A percentile compares a stretch with the other conserved stretches of the same genome.
Evolutionary conservation across 2,329 filamentous ascomycete genomes (phyloP).

Genomic region (Ophiosphaerella narmari): DNA sequence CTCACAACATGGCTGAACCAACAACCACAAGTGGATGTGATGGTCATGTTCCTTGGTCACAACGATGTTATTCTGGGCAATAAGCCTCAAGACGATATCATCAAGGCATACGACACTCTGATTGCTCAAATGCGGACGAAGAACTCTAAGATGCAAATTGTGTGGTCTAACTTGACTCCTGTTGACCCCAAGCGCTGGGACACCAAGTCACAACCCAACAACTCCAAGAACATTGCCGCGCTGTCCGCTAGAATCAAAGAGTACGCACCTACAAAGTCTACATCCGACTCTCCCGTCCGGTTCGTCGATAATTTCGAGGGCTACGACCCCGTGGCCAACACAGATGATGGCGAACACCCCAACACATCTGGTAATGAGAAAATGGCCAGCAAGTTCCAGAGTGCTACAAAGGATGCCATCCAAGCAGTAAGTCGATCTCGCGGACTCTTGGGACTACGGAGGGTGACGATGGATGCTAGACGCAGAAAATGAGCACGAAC

Average conservation of each 20-base stretch:
- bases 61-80: conserved; percentile 50
- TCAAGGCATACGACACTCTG: conserved; percentile 46
- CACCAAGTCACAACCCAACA: conserved; percentile 10
- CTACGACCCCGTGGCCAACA: conserved; percentile 37
- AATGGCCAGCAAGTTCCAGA: conserved; percentile 34
- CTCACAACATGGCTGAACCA: conserved; percentile 47
- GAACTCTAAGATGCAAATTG: conserved; percentile 48
- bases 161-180: conserved; percentile 42
- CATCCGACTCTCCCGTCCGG: conserved; percentile 25
- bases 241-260: conserved; percentile 3
- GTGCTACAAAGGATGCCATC: conserved; percentile 23
- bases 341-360: conserved; percentile 42
- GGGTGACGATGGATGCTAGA: conserved; percentile 6
- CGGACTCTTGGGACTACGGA: conserved; percentile 1
- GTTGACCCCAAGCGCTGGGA: conserved; percentile 32
- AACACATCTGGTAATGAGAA: conserved; percentile 37
- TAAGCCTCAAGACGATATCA: conserved; percentile 36
- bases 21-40: conserved; percentile 47
- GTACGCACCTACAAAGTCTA: conserved; percentile 28
- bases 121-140: conserved; percentile 50
- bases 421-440: conserved; percentile 12
- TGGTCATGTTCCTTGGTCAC: conserved; percentile 54
- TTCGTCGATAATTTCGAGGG: conserved; percentile 37
- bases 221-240: conserved; percentile 13
- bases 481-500: conserved; percentile 2